phyloP scores from a whole-genome alignment of 441 rosid species.

The Adansonia madagascariensis region DNA sequence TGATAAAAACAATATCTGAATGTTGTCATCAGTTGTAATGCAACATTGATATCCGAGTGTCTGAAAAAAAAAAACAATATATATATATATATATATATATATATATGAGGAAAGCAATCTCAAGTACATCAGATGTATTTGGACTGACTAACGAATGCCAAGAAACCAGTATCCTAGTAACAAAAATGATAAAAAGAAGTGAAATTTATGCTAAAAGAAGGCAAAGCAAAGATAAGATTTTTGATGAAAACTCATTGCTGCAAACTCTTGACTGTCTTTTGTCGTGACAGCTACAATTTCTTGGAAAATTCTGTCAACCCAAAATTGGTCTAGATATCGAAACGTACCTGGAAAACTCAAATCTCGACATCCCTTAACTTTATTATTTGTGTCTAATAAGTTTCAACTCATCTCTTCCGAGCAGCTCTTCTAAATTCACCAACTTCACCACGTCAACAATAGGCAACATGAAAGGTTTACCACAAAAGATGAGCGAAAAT shows the following conservation, averaged over 20 bases:
- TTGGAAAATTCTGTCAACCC: not conserved
- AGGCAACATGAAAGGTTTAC: not conserved
- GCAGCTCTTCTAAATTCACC: too few species aligned
- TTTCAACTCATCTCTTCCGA: too few species aligned
- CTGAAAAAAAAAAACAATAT: not conserved
- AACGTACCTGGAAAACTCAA: too few species aligned
- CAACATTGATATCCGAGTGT: not conserved
- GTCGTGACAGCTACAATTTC: not conserved
- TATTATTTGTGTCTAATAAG: too few species aligned
- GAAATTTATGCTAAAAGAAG: conserved; percentile 3
- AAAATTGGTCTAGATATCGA: too few species aligned
- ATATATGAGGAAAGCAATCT: not conserved
- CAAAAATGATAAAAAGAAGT: not conserved
- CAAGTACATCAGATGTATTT: not conserved
- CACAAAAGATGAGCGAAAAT: not conserved
- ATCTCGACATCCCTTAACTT: too few species aligned
- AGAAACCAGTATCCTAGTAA: not conserved
- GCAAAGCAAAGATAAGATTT: not conserved
- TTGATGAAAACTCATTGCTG: not conserved
- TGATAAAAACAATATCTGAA: not conserved
- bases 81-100: too few species aligned
- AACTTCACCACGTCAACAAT: too few species aligned
- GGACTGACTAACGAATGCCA: not conserved
- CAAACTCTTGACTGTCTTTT: not conserved
- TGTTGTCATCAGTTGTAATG: not conserved